Percentiles rank a stretch among this genome's conserved stretches.
phyloP scores from a whole-genome alignment of 75 land plant species.

The Cryptomeria japonica region DNA sequence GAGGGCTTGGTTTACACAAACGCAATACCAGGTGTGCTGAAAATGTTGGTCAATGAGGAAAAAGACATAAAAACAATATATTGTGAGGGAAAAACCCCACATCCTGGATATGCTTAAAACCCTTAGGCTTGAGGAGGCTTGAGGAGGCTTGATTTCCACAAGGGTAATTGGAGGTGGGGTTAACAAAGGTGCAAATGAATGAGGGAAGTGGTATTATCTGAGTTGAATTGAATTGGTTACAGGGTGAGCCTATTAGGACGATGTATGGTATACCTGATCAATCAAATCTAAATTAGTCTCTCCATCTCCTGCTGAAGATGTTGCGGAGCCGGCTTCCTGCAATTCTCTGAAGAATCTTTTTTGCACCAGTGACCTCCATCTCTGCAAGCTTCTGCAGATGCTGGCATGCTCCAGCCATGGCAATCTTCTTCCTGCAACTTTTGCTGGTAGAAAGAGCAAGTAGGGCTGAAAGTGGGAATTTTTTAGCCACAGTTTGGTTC shows the following conservation, averaged over 20 bases:
- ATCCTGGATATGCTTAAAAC: neutral
- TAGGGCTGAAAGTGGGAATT: slow-evolving; percentile 65
- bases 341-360: slow-evolving; percentile 67
- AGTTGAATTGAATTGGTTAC: neutral
- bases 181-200: neutral
- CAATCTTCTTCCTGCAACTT: slow-evolving; percentile 58
- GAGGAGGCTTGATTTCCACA: neutral
- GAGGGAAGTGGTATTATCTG: neutral
- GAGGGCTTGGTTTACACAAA: neutral
- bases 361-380: slow-evolving; percentile 72
- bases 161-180: neutral
- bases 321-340: slow-evolving; percentile 59
- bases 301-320: slow-evolving; percentile 54
- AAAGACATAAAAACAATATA: too few species aligned
- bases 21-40: neutral
- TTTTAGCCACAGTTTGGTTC: slow-evolving; percentile 46
- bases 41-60: too few species aligned
- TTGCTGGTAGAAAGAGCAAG: slow-evolving; percentile 37
- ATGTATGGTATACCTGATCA: neutral
- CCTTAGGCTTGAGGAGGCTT: neutral
- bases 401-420: slow-evolving; percentile 58
- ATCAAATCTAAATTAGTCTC: slow-evolving; percentile 24
- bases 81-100: too few species aligned
- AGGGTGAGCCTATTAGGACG: neutral
- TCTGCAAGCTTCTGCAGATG: slow-evolving; percentile 68